Percentiles rank a stretch among this genome's conserved stretches.
phyloP scores from a whole-genome alignment of 176 grass and related monocot genomes.

The Phoenix dactylifera region DNA sequence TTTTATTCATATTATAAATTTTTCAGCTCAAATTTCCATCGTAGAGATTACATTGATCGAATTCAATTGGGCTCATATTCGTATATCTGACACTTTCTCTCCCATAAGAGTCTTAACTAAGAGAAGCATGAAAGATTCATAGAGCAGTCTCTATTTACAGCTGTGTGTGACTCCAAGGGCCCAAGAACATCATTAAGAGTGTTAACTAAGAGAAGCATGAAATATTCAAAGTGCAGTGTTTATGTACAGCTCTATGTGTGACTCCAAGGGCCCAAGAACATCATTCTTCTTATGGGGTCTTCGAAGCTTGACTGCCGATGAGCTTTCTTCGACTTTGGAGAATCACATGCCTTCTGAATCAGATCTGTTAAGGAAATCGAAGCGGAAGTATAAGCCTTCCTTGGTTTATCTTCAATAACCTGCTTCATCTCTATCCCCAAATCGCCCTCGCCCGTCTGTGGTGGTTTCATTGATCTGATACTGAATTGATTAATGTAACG shows the following conservation, averaged over 20 bases:
- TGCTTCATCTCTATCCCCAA: slow-evolving; percentile 77
- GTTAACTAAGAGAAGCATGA: neutral
- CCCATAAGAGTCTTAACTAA: neutral
- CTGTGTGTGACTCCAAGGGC: slow-evolving; percentile 81
- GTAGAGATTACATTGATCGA: too few species aligned
- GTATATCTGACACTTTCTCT: too few species aligned
- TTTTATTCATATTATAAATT: too few species aligned
- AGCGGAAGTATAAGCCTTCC: slow-evolving; percentile 21
- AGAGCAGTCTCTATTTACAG: too few species aligned
- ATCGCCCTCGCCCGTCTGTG: slow-evolving; percentile 42
- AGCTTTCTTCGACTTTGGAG: neutral
- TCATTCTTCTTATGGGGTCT: slow-evolving; percentile 87
- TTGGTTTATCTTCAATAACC: slow-evolving; percentile 75
- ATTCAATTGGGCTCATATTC: too few species aligned
- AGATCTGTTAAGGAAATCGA: neutral
- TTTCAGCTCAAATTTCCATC: too few species aligned
- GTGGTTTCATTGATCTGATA: slow-evolving; percentile 44
- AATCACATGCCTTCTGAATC: slow-evolving; percentile 11
- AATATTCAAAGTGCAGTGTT: too few species aligned
- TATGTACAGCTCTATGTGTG: slow-evolving; percentile 45
- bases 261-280: slow-evolving; percentile 94
- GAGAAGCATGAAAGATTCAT: neutral
- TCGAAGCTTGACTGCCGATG: slow-evolving; percentile 21
- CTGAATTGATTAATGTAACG: too few species aligned
- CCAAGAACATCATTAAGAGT: slow-evolving; percentile 68